Conservation (phyloP, 495 filamentous ascomycete species). For the Cercophora newfieldiana region DNA sequence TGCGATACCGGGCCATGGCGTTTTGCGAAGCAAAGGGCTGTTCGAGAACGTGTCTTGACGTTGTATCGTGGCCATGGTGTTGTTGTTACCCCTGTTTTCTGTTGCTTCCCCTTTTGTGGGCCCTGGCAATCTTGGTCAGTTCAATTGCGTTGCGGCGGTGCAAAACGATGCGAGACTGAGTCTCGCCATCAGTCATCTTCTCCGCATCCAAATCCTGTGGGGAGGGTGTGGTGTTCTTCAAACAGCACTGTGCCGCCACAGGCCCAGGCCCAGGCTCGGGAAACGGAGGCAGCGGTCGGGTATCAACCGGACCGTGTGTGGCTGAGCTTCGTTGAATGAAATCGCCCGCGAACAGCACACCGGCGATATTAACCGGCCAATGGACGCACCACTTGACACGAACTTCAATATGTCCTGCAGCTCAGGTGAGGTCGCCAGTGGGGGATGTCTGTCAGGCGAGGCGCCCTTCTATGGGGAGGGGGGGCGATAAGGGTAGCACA, state of each 20-base stretch:
- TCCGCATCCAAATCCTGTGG: not conserved
- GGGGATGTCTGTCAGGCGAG: not conserved
- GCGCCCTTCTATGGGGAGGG: not conserved
- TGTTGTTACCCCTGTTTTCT: too few species aligned
- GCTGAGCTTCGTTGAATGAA: not conserved
- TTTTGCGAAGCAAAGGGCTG: not conserved
- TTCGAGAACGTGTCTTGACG: not conserved
- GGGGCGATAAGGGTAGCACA: not conserved
- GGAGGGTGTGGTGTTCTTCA: not conserved
- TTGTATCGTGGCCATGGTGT: not conserved
- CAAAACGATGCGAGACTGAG: not conserved
- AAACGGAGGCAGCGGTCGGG: not conserved
- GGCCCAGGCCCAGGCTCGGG: not conserved
- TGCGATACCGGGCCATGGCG: constrained; percentile 12
- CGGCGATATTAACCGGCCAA: not conserved
- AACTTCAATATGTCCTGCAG: not conserved
- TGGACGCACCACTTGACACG: not conserved
- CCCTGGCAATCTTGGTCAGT: not conserved
- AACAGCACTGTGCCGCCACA: too few species aligned
- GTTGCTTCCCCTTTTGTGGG: too few species aligned
- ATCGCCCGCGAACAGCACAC: not conserved
- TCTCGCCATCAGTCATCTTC: not conserved
- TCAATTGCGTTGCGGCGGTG: too few species aligned
- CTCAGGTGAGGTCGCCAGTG: not conserved
- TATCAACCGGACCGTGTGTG: not conserved